Evolutionary conservation across 495 filamentous ascomycete species (phyloP), one percentile per base, ranked within the genome.

Genomic region (Hapsidospora chrysogenum): DNA sequence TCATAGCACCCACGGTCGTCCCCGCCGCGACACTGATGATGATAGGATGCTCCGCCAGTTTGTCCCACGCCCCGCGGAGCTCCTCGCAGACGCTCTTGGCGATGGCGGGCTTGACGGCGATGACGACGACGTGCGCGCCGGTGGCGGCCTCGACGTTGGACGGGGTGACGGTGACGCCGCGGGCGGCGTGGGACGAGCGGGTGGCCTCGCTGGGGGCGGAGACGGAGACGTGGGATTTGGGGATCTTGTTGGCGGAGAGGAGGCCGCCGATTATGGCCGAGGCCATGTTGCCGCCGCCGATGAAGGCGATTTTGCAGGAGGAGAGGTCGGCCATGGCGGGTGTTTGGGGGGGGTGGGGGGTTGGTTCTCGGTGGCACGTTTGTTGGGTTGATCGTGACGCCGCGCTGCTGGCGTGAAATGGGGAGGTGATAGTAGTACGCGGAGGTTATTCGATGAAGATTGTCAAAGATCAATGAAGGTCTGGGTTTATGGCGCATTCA

Each of bases 211-310:
- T 53, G 4, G 53, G 53, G 37, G 55, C 53, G 3, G 53, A 48
- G 15, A 57, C 53, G 40, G 18, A 48, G 54, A 70, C 61, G 45
- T 68, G 66, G 29, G 48, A 34, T 38, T 49, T 53, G 33, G 43
- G 26, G 34, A 53, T 51, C 32, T 53, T 48, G 17, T 42, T 39
- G 1, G 46, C 31, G n/a, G n/a, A n/a, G n/a, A n/a, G n/a, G 7
- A 57, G 52, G 17, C 53, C 53, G 14, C 51, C 47, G 37, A 57
- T 57, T 32, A 57, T 57, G 50, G 53, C 53, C 33, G 43, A 44
- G 37, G 49, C 53, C 53, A 57, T 46, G 32, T 57, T 57, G 23
- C 53, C 53, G 21, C 53, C 53, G 36, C 53, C 53, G 17, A 51
- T 50, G 39, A 54, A 54, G 36, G 49, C 46, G 10, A 54, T 26